These are phyloP conservation scores for Fraxinus ornus DNA, from an alignment of 305 asterid genomes.

Conservation along the genomic window DNA sequence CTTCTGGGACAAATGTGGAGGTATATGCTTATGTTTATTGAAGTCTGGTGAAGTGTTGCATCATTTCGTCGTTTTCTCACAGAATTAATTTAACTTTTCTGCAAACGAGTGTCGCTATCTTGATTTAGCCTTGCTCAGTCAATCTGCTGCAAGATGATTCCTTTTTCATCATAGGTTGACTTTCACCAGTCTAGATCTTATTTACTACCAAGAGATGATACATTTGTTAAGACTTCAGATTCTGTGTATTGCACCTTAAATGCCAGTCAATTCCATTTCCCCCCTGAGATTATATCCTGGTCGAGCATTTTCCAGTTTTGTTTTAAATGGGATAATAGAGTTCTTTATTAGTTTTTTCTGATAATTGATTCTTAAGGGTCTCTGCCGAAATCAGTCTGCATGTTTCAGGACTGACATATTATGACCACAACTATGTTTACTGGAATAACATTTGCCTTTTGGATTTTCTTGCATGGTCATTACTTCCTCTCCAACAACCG, in stretches of 20 bases:
- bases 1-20: constrained; percentile 57
- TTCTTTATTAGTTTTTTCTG: neutral
- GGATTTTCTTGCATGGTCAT: neutral
- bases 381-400: neutral
- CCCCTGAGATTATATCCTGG: neutral
- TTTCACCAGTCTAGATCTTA: neutral
- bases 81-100: constrained; percentile 1
- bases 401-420: neutral
- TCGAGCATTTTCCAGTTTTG: neutral
- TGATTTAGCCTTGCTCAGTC: too few species aligned
- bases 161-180: neutral
- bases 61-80: neutral
- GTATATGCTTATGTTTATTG: constrained; percentile 32
- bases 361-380: constrained; percentile 1
- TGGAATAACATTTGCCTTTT: neutral
- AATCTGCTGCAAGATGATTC: constrained; percentile 1
- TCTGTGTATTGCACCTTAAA: neutral
- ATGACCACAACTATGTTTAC: neutral
- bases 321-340: neutral
- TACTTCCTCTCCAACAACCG: neutral
- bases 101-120: neutral
- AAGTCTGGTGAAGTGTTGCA: neutral
- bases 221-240: neutral
- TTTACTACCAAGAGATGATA: neutral
- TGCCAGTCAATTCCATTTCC: neutral